Evolutionary conservation across 1,284 basidiomycete species (phyloP).

Genomic region (Inonotus obliquus): DNA sequence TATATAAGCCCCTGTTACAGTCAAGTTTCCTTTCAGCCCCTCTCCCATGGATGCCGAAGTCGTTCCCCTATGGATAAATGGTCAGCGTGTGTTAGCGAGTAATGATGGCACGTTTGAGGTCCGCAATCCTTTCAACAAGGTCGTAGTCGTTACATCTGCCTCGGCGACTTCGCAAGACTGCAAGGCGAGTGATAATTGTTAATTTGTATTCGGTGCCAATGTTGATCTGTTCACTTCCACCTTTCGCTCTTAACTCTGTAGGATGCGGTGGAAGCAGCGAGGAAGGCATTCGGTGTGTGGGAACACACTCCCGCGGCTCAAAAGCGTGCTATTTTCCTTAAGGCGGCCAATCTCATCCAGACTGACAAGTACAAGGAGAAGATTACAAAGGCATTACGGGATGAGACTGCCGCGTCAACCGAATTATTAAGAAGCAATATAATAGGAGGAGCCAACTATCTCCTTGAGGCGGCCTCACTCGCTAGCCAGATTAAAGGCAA

Average conservation of each 20-base stretch:
- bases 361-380: conserved; percentile 38
- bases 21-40: neutral
- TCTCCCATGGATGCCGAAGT: conserved; percentile 7
- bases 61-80: conserved; percentile 29
- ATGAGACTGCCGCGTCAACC: conserved; percentile 37
- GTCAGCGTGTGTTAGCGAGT: conserved; percentile 33
- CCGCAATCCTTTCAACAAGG: conserved; percentile 37
- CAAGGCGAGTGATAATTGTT: conserved; percentile 18
- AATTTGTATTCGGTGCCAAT: neutral
- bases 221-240: neutral
- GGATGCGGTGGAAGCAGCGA: conserved; percentile 44
- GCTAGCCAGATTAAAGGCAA: conserved; percentile 28
- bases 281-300: conserved; percentile 46
- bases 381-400: conserved; percentile 29
- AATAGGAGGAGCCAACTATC: neutral
- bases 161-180: conserved; percentile 45
- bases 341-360: conserved; percentile 40
- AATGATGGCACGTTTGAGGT: conserved; percentile 41
- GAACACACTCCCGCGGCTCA: conserved; percentile 34
- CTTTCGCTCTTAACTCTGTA: neutral
- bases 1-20: neutral
- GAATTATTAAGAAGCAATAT: conserved; percentile 25
- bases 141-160: conserved; percentile 39
- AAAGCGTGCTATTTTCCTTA: conserved; percentile 41
- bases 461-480: conserved; percentile 22